Percentiles rank a stretch among this genome's conserved stretches.
Conservation (phyloP, 306 rosid genomes). For the cucumber (Cucumis sativus) region Cucumber_9930_V3 NC_026658.2:21357501-21358000, state of each 20-base stretch:
- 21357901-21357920: background rate
- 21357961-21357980: no score
- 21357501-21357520: constrained; percentile 96
- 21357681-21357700: background rate
- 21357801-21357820: constrained; percentile 99
- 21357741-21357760: constrained; percentile 24
- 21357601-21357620: background rate
- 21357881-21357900: background rate
- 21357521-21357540: constrained; percentile 99
- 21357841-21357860: constrained; percentile 96
- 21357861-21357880: constrained; percentile 69
- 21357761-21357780: constrained; percentile 29
- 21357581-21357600: background rate
- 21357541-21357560: constrained; percentile 98
- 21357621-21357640: background rate
- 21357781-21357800: constrained; percentile 99
- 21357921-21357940: background rate
- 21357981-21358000: background rate
- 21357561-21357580: constrained; percentile 82
- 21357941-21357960: no score
- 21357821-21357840: constrained; percentile 99
- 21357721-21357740: constrained; percentile 5
- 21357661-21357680: background rate
- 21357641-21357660: background rate
- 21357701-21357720: background rate